A percentile compares a stretch with the other conserved stretches of the same genome.
Conservation (phyloP, 306 rosid genomes). For the Senna tora region DNA sequence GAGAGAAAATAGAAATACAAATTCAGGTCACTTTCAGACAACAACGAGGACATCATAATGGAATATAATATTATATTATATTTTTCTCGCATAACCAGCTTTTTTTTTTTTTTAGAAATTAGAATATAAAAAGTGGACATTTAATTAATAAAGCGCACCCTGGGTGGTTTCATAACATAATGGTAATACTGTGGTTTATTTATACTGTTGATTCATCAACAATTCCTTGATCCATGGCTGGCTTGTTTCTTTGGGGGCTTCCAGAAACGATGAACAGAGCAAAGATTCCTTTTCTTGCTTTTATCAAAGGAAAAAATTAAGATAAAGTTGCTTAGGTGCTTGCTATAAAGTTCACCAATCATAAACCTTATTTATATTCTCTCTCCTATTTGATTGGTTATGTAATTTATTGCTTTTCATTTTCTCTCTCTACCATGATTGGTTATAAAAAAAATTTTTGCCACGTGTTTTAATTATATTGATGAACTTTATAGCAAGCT, state of each 20-base stretch:
- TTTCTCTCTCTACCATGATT: no score
- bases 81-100: neutral
- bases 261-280: neutral
- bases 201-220: neutral
- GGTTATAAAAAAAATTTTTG: no score
- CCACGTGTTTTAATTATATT: no score
- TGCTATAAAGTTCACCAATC: no score
- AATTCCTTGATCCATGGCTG: neutral
- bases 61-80: neutral
- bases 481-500: no score
- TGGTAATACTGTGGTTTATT: no score
- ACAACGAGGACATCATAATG: neutral
- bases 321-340: no score
- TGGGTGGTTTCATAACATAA: neutral
- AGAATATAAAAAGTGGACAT: neutral
- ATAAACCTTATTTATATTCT: no score
- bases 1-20: neutral
- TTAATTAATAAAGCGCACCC: neutral
- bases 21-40: conserved; percentile 48
- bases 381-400: no score
- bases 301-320: no score
- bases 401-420: no score
- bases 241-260: neutral
- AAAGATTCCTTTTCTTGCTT: conserved; percentile 7
- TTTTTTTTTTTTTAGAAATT: neutral